Conservation (phyloP, 2,329 filamentous ascomycete species). For the Hypomyces perniciosus region DNA sequence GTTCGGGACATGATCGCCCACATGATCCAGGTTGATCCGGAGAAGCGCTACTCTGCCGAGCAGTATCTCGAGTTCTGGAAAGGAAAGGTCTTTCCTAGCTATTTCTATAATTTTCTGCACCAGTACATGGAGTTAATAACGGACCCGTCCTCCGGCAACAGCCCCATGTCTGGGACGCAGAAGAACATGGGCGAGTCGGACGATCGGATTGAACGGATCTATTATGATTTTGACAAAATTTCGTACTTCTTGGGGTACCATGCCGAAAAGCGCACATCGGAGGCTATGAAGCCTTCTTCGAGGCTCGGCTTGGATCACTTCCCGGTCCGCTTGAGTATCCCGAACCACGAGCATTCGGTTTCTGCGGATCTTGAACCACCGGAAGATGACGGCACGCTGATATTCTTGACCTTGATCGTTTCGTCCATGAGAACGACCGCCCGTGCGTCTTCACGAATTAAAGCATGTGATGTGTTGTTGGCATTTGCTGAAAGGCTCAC, state of each 20-base stretch:
- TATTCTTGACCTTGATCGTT: constrained; percentile 84
- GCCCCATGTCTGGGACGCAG: constrained; percentile 57
- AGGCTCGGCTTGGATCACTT: constrained; percentile 59
- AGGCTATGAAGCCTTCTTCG: constrained; percentile 22
- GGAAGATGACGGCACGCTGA: constrained; percentile 81
- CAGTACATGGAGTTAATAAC: constrained; percentile 97
- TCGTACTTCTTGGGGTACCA: constrained; percentile 86
- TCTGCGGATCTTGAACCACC: constrained; percentile 54
- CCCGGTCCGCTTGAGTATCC: constrained; percentile 78
- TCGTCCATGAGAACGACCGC: constrained; percentile 86
- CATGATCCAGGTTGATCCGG: constrained; percentile 93
- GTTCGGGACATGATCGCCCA: constrained; percentile 84
- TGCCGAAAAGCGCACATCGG: constrained; percentile 37
- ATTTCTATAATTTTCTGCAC: constrained; percentile 96
- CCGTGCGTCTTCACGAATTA: constrained; percentile 76
- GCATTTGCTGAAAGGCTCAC: constrained; percentile 88
- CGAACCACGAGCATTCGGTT: constrained; percentile 71
- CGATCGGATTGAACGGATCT: constrained; percentile 89
- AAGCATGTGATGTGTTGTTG: constrained; percentile 84
- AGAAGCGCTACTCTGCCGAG: constrained; percentile 86
- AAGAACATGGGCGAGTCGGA: constrained; percentile 81
- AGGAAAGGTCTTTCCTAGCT: constrained; percentile 85
- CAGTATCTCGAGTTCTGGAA: constrained; percentile 93
- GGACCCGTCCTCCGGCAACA: constrained; percentile 76
- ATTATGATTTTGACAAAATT: constrained; percentile 95